phyloP scores from a whole-genome alignment of 345 rosid species.

The Salix viminalis region DNA sequence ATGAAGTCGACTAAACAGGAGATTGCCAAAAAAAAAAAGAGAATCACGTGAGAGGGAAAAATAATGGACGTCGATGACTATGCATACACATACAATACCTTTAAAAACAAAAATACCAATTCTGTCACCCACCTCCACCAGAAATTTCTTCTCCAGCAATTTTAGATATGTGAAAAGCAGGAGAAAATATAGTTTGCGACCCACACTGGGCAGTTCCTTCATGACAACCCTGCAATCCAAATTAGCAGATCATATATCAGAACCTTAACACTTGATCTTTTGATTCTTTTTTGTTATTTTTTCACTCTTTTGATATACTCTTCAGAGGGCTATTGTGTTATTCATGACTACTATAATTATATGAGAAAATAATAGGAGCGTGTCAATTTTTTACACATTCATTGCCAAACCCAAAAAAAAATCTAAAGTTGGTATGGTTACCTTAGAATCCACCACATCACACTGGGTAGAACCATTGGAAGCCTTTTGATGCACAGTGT shows the following conservation, averaged over 20 bases:
- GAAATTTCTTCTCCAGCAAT: constrained; percentile 30
- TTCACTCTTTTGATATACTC: neutral
- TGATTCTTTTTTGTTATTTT: neutral
- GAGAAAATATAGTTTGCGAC: constrained; percentile 57
- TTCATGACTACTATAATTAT: neutral
- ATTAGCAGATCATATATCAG: constrained; percentile 12
- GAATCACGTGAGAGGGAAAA: neutral
- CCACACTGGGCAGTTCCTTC: constrained; percentile 28
- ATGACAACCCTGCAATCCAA: constrained; percentile 36
- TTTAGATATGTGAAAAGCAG: constrained; percentile 50
- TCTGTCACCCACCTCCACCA: constrained; percentile 38
- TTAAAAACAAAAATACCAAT: neutral
- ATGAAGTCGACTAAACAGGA: constrained; percentile 27
- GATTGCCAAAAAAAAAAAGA: neutral
- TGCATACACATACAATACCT: neutral
- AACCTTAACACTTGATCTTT: neutral
- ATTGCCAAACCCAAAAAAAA: neutral
- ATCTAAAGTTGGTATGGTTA: constrained; percentile 17
- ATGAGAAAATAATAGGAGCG: neutral
- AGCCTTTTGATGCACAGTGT: constrained; percentile 19
- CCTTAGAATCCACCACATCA: constrained; percentile 40
- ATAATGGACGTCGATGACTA: neutral
- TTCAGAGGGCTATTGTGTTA: neutral
- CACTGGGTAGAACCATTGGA: constrained; percentile 25
- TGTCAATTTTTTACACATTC: neutral